These are phyloP conservation scores for Rhodotorula sp. DNA, from an alignment of 1,284 basidiomycete genomes.

Conservation along the genomic window DNA sequence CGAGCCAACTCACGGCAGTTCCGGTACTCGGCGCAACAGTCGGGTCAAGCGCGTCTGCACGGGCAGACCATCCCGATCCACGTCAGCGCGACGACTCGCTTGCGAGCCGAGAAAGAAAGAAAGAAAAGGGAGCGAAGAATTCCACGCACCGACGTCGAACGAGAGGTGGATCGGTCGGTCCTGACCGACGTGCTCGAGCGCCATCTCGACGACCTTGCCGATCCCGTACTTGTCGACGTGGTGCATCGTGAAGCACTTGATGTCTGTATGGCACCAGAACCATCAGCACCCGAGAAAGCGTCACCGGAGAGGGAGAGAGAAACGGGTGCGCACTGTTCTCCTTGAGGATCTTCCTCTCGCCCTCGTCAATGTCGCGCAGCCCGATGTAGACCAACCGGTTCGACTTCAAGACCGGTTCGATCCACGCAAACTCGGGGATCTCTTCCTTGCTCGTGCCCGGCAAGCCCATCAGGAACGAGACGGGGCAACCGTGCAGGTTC, in stretches of 20 bases:
- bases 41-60: constrained; percentile 61
- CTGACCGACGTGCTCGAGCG: constrained; percentile 86
- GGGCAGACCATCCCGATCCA: constrained; percentile 47
- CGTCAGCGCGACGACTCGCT: not conserved
- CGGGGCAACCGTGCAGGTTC: constrained; percentile 97
- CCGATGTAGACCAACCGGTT: constrained; percentile 89
- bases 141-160: constrained; percentile 74
- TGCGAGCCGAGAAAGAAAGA: not conserved
- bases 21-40: constrained; percentile 93
- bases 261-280: constrained; percentile 52
- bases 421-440: constrained; percentile 69
- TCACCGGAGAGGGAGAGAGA: too few species aligned
- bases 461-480: constrained; percentile 74
- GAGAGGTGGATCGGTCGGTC: constrained; percentile 87
- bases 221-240: constrained; percentile 97
- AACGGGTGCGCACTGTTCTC: constrained; percentile 58
- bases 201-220: constrained; percentile 92
- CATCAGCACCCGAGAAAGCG: too few species aligned
- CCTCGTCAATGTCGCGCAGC: constrained; percentile 86
- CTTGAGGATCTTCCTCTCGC: constrained; percentile 83
- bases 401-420: constrained; percentile 69
- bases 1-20: constrained; percentile 61
- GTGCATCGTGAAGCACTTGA: constrained; percentile 97
- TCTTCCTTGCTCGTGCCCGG: constrained; percentile 49
- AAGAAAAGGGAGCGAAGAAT: not conserved